Conservation (phyloP, 257 asterid genomes). For the Catharanthus roseus region DNA sequence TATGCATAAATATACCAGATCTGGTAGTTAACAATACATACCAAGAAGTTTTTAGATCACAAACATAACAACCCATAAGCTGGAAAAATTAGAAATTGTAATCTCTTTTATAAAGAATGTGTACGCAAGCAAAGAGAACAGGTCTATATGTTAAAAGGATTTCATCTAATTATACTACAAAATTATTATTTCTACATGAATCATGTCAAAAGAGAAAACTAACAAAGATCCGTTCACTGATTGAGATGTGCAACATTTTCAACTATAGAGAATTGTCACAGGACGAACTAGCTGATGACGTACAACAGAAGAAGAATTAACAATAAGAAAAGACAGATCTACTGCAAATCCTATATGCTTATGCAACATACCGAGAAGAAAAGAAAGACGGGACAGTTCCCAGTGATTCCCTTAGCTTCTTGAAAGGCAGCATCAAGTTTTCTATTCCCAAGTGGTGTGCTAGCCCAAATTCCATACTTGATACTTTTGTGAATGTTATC, state of each 20-base stretch:
- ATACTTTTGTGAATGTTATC: slow-evolving; percentile 96
- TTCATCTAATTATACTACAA: neutral
- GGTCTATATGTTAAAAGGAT: neutral
- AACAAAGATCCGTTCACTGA: neutral
- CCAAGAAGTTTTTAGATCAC: neutral
- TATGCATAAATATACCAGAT: neutral
- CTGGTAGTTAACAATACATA: neutral
- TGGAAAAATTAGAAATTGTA: neutral
- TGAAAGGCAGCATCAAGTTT: slow-evolving; percentile 88
- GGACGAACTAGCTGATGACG: neutral
- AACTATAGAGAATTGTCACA: neutral
- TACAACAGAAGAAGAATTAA: neutral
- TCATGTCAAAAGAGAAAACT: neutral
- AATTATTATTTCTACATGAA: neutral
- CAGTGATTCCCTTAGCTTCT: slow-evolving; percentile 66
- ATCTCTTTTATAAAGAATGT: neutral
- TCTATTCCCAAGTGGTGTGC: slow-evolving; percentile 94
- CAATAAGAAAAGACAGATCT: neutral
- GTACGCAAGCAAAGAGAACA: neutral
- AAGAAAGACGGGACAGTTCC: slow-evolving; percentile 75
- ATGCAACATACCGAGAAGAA: slow-evolving; percentile 72
- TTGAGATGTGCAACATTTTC: neutral
- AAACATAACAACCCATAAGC: neutral
- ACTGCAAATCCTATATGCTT: neutral
- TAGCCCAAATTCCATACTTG: slow-evolving; percentile 90